These are phyloP conservation scores for Senecio squalidus DNA, from an alignment of 140 eudicot genomes.

Conservation along the genomic window DNA sequence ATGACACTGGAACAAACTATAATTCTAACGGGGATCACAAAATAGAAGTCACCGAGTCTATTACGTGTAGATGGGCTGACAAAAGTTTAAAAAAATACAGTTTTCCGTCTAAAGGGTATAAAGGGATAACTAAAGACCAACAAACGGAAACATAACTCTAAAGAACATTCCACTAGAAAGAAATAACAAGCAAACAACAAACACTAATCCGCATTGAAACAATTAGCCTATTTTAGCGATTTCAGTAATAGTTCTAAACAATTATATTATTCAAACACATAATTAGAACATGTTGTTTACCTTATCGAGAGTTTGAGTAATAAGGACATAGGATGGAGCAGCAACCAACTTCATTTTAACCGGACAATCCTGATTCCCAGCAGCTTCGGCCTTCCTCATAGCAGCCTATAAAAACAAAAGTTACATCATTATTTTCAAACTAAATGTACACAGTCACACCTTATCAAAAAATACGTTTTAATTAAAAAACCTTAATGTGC, in stretches of 20 bases:
- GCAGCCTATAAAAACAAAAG: conserved; percentile 39
- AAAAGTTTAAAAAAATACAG: too few species aligned
- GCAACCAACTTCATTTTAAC: conserved; percentile 68
- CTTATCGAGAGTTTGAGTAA: conserved; percentile 76
- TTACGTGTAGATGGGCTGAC: too few species aligned
- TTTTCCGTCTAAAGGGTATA: too few species aligned
- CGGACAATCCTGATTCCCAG: conserved; percentile 67
- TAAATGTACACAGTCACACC: neutral
- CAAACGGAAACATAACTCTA: neutral
- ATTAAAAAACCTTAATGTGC: conserved; percentile 50
- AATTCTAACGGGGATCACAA: too few species aligned
- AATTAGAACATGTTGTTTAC: conserved; percentile 24
- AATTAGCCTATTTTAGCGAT: neutral
- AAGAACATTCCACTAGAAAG: too few species aligned
- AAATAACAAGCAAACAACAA: too few species aligned
- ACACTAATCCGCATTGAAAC: neutral
- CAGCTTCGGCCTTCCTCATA: conserved; percentile 80
- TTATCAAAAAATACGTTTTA: neutral
- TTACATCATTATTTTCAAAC: conserved; percentile 5
- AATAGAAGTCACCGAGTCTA: too few species aligned
- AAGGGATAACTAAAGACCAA: neutral
- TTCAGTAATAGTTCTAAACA: too few species aligned
- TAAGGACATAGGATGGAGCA: conserved; percentile 70
- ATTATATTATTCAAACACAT: too few species aligned
- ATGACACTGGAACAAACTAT: too few species aligned